These are phyloP conservation scores for Boeremia exigua DNA, from an alignment of 2,329 filamentous ascomycete species.

Conservation along the genomic window DNA sequence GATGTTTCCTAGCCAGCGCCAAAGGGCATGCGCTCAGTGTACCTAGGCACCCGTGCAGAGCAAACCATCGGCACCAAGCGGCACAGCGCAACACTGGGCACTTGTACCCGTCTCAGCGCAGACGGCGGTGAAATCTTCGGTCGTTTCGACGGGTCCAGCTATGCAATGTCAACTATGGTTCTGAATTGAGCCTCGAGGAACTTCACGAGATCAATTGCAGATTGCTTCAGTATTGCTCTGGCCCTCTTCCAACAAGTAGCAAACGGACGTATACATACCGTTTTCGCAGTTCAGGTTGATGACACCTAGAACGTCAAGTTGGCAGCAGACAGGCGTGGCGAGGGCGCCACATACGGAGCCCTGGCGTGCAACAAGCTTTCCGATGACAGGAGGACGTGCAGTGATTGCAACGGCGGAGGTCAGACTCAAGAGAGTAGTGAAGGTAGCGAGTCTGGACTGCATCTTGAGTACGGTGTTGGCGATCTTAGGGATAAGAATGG, in stretches of 20 bases:
- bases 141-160: conserved; percentile 19
- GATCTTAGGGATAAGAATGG: neutral
- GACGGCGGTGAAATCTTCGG: conserved; percentile 20
- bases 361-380: conserved; percentile 10
- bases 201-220: too few relatives aligned
- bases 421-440: conserved; percentile 20
- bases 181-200: neutral
- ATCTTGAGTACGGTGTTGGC: conserved; percentile 5
- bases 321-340: conserved; percentile 26
- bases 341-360: conserved; percentile 22
- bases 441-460: conserved; percentile 18
- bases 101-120: conserved; percentile 21
- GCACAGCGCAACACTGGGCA: conserved; percentile 28
- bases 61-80: conserved; percentile 20
- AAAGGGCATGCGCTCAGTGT: neutral
- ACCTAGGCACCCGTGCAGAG: conserved; percentile 26
- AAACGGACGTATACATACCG: conserved; percentile 12
- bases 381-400: neutral
- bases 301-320: conserved; percentile 24
- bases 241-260: neutral
- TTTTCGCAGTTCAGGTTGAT: conserved; percentile 26
- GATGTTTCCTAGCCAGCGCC: too few relatives aligned
- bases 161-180: neutral
- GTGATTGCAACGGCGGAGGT: conserved; percentile 19
- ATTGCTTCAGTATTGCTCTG: too few relatives aligned